These are phyloP conservation scores for Alternaria viburni DNA, from an alignment of 2,329 filamentous ascomycete genomes.

Conservation along the genomic window DNA sequence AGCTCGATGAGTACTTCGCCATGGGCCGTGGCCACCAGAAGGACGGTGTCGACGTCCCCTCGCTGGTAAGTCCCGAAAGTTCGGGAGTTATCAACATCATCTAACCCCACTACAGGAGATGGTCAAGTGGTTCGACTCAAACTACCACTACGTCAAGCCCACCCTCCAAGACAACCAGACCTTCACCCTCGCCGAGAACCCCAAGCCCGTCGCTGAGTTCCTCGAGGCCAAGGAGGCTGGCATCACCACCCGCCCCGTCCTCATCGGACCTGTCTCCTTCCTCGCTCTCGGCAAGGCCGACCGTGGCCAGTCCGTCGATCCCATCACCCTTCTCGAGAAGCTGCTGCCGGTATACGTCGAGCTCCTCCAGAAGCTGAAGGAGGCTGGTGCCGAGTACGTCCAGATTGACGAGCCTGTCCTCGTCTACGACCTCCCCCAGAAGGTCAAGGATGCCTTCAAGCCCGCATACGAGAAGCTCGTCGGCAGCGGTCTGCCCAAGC, in stretches of 20 bases:
- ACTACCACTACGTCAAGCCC: slow-evolving; percentile 99
- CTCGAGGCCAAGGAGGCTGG: slow-evolving; percentile 97
- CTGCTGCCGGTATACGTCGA: slow-evolving; percentile 94
- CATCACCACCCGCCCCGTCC: slow-evolving; percentile 88
- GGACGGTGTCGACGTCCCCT: slow-evolving; percentile 89
- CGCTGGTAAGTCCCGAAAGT: slow-evolving; percentile 61
- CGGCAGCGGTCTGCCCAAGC: slow-evolving; percentile 81
- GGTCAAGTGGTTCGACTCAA: slow-evolving; percentile 99
- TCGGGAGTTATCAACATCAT: background rate
- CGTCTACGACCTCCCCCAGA: slow-evolving; percentile 88
- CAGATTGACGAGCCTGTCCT: slow-evolving; percentile 98
- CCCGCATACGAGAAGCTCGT: slow-evolving; percentile 90
- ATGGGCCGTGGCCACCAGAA: slow-evolving; percentile 99
- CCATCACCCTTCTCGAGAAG: slow-evolving; percentile 91
- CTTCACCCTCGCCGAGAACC: slow-evolving; percentile 85
- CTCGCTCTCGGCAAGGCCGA: slow-evolving; percentile 97
- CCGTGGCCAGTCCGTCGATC: slow-evolving; percentile 89
- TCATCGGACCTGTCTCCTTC: slow-evolving; percentile 97
- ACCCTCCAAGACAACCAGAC: slow-evolving; percentile 96
- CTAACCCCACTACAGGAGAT: slow-evolving; percentile 70
- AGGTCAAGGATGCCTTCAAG: slow-evolving; percentile 97
- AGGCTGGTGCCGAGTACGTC: slow-evolving; percentile 91
- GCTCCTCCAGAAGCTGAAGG: slow-evolving; percentile 91
- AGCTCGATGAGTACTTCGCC: slow-evolving; percentile 97
- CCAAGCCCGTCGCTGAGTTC: slow-evolving; percentile 95